Conservation (phyloP, 169 alveolate species). For the Toxoplasma gondii region DNA sequence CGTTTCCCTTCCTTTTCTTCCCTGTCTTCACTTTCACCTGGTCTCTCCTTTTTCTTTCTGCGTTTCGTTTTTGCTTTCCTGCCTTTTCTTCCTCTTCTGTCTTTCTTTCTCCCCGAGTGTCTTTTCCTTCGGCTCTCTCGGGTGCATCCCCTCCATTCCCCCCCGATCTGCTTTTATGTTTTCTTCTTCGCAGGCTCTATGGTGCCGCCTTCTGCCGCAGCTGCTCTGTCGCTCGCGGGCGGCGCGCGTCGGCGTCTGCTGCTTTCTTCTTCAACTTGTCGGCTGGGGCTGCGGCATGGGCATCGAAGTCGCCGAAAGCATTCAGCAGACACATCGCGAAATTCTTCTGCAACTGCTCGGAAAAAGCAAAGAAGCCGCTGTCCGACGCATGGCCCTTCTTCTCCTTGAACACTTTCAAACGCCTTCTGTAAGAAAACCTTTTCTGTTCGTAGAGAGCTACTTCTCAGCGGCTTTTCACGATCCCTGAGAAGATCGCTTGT, state of each 20-base stretch:
- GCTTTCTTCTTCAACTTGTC: conserved; percentile 49
- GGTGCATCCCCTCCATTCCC: neutral
- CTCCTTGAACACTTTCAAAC: conserved; percentile 51
- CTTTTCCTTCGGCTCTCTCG: neutral
- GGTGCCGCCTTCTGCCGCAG: conserved; percentile 60
- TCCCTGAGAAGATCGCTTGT: neutral
- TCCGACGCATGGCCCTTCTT: conserved; percentile 47
- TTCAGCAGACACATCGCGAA: conserved; percentile 40
- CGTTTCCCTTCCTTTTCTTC: neutral
- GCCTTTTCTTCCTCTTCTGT: neutral
- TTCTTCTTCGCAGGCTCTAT: neutral
- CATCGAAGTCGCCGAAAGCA: neutral
- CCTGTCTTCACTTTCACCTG: neutral
- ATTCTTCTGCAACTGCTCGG: conserved; percentile 15
- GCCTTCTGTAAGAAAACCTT: neutral
- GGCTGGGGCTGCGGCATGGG: conserved; percentile 47
- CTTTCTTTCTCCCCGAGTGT: neutral
- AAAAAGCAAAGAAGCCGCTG: conserved; percentile 34
- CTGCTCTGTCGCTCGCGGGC: conserved; percentile 42
- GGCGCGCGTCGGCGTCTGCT: conserved; percentile 41
- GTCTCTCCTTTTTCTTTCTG: neutral
- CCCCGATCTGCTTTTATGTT: neutral
- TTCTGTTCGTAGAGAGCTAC: neutral
- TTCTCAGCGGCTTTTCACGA: neutral
- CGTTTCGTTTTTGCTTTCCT: neutral